Base-by-base conservation (phyloP, 208 protist species). In the Herpetomonas tarakana region DNA sequence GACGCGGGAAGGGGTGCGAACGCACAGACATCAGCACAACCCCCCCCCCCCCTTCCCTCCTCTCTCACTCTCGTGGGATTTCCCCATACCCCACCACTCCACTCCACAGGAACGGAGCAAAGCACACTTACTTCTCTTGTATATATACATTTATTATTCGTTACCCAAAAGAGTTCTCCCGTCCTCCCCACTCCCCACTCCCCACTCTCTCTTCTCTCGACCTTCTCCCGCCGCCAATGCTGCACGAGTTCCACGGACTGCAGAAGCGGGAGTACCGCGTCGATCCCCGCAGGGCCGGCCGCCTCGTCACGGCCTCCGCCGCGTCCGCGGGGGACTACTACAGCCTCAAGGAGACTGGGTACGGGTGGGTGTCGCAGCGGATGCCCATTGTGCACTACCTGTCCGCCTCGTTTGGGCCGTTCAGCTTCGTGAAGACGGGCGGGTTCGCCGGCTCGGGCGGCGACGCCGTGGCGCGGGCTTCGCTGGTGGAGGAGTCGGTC, bases 191-290 rank as follows among this genome's bases (percentile, higher is more conserved):
- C n/a, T n/a, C n/a, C n/a, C n/a, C n/a, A n/a, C n/a, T n/a, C n/a
- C n/a, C n/a, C n/a, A n/a, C n/a, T n/a, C n/a, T n/a, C n/a, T n/a
- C n/a, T n/a, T n/a, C n/a, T n/a, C n/a, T n/a, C n/a, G n/a, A n/a
- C n/a, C n/a, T n/a, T n/a, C n/a, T n/a, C n/a, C n/a, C n/a, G n/a
- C n/a, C n/a, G n/a, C n/a, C n/a, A n/a, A 85, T 81, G 74, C 51
- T 85, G 28, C 45, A 56, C 30, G 74, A 85, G 47, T 81, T 76
- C 58, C 62, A 50, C 14, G 53, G 49, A 0, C 55, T 51, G 1
- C 50, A 39, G 9, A 58, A 68, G 39, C 59, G 70, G 27, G 52
- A 64, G 21, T 78, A 74, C 58, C 54, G 63, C 28, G 63, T 86
- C 19, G 64, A 77, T 57, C 39, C 63, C 2, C 66, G 68, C 25